phyloP scores from a whole-genome alignment of 2,329 filamentous ascomycete genomes.

The Trichophyton mentagrophytes region DNA sequence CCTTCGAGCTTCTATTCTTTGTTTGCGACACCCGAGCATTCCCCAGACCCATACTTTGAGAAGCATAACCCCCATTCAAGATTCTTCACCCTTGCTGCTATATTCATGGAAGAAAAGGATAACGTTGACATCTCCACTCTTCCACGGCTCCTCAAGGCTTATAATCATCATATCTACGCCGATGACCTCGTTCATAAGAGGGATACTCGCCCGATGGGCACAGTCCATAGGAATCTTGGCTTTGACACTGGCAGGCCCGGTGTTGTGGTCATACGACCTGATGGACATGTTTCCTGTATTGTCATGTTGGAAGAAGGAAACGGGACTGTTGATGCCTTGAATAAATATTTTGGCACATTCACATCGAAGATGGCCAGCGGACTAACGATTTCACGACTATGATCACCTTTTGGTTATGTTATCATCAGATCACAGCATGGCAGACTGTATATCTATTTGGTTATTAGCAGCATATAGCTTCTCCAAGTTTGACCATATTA shows the following conservation, averaged over 20 bases:
- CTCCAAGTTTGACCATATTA: too few species aligned
- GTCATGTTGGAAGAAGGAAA: conserved; percentile 60
- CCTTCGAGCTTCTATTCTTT: conserved; percentile 59
- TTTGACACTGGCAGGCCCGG: conserved; percentile 60
- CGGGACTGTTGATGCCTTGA: conserved; percentile 68
- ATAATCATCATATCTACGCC: conserved; percentile 71
- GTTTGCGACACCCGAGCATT: conserved; percentile 43
- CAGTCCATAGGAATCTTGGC: conserved; percentile 80
- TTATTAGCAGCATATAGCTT: too few species aligned
- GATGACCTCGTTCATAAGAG: conserved; percentile 66
- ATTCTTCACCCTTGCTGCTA: conserved; percentile 67
- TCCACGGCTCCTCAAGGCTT: conserved; percentile 58
- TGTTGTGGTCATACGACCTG: conserved; percentile 71
- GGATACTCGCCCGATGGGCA: conserved; percentile 55
- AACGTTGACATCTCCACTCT: conserved; percentile 58
- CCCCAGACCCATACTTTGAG: conserved; percentile 59
- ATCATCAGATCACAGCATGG: background rate
- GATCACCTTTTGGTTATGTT: conserved; percentile 13
- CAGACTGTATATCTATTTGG: too few species aligned
- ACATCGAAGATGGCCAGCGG: conserved; percentile 42
- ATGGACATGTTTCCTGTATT: conserved; percentile 74
- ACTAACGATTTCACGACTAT: conserved; percentile 14
- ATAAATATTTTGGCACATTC: conserved; percentile 69
- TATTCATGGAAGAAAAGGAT: conserved; percentile 56
- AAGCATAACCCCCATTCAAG: conserved; percentile 69